Evolutionary conservation across 129 eudicot genomes (phyloP).

Genomic region (Centella asiatica): DNA sequence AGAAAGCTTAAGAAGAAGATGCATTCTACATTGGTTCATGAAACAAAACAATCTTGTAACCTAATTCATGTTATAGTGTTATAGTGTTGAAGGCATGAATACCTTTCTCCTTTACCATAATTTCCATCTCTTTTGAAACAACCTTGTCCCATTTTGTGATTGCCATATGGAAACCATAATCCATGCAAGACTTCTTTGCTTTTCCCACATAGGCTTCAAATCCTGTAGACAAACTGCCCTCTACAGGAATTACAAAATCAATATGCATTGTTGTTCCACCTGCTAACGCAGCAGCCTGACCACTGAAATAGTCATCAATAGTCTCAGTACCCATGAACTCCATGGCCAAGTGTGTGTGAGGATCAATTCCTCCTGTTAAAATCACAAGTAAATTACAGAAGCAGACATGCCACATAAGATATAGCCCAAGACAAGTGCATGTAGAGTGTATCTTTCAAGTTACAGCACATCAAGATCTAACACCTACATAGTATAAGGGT

Average conservation of each 20-base stretch:
- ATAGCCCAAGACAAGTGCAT: background rate
- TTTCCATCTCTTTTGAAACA: constrained; percentile 85
- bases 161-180: constrained; percentile 99
- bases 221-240: constrained; percentile 81
- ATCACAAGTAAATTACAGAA: constrained; percentile 14
- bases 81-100: background rate
- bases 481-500: background rate
- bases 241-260: constrained; percentile 85
- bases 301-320: constrained; percentile 80
- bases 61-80: background rate
- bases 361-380: constrained; percentile 93
- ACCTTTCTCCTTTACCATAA: constrained; percentile 96
- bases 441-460: background rate
- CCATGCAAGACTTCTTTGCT: constrained; percentile 76
- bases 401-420: background rate
- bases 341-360: constrained; percentile 96
- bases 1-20: constrained; percentile 1
- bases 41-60: background rate
- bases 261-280: constrained; percentile 99
- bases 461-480: background rate
- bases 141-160: constrained; percentile 96
- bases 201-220: constrained; percentile 67
- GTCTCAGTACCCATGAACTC: constrained; percentile 95
- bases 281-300: constrained; percentile 98
- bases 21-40: background rate